These are phyloP conservation scores for Triglochin maritima DNA, from an alignment of 106 monocot genomes.

Conservation along the genomic window DNA sequence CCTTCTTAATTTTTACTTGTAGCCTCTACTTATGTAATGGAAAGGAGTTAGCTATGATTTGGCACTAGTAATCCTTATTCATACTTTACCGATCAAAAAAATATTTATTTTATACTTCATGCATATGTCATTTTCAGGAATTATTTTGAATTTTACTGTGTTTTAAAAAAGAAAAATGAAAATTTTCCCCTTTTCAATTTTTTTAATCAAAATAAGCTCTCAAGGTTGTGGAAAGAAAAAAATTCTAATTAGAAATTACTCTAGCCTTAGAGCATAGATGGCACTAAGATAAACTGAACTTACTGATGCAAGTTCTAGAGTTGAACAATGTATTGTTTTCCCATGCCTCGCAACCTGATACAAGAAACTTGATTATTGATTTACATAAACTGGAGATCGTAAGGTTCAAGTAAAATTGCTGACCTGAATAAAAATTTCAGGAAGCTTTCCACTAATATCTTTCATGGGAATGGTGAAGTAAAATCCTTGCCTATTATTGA, in stretches of 20 bases:
- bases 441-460: slow-evolving; percentile 69
- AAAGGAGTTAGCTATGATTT: no score
- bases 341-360: slow-evolving; percentile 82
- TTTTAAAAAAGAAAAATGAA: not conserved
- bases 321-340: slow-evolving; percentile 88
- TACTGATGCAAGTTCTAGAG: slow-evolving; percentile 95
- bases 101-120: no score
- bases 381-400: no score
- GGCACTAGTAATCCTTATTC: no score
- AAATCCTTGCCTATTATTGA: slow-evolving; percentile 83
- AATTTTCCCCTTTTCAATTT: not conserved
- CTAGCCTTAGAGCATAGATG: not conserved
- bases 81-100: no score
- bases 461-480: slow-evolving; percentile 89
- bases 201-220: not conserved
- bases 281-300: slow-evolving; percentile 13
- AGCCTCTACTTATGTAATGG: no score
- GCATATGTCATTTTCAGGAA: no score
- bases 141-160: not conserved
- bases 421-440: slow-evolving; percentile 92
- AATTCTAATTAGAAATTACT: not conserved
- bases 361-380: not conserved
- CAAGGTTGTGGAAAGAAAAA: not conserved
- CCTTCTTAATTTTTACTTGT: no score
- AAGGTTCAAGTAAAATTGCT: slow-evolving; percentile 4